These are phyloP conservation scores for Boletellus deceptivus DNA, from an alignment of 1,284 basidiomycete species.

Conservation along the genomic window DNA sequence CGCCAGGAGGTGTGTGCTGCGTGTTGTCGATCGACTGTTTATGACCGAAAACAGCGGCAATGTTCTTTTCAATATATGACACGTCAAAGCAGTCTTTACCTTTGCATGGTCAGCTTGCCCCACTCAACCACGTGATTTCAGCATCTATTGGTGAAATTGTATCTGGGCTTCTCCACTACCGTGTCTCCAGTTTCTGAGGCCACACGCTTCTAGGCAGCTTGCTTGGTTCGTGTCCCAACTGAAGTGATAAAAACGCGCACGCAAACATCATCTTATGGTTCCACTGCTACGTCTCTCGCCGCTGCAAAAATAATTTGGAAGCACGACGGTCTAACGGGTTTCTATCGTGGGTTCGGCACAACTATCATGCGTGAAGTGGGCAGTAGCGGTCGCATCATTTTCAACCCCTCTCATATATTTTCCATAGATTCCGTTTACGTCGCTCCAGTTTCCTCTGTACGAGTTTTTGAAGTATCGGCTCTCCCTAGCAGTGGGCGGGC, in stretches of 20 bases:
- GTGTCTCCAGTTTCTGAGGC: slow-evolving; percentile 14
- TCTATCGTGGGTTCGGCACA: slow-evolving; percentile 79
- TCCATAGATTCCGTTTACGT: slow-evolving; percentile 91
- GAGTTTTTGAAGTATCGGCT: slow-evolving; percentile 79
- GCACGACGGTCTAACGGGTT: slow-evolving; percentile 63
- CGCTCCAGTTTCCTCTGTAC: slow-evolving; percentile 96
- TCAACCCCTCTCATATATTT: background rate
- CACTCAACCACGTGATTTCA: slow-evolving; percentile 77
- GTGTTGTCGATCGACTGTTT: background rate
- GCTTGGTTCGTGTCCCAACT: slow-evolving; percentile 90
- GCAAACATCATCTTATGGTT: slow-evolving; percentile 72
- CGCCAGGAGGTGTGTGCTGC: slow-evolving; percentile 79
- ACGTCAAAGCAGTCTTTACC: slow-evolving; percentile 78
- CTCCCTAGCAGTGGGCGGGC: slow-evolving; percentile 47
- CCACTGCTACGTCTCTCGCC: slow-evolving; percentile 46
- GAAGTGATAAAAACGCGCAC: slow-evolving; percentile 90
- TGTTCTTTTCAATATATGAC: slow-evolving; percentile 96
- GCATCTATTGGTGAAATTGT: slow-evolving; percentile 86
- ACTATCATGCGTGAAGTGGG: slow-evolving; percentile 77
- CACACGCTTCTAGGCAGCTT: slow-evolving; percentile 65
- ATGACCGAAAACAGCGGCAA: slow-evolving; percentile 63
- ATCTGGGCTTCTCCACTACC: slow-evolving; percentile 30
- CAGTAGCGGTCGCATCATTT: background rate
- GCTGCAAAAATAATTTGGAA: slow-evolving; percentile 50
- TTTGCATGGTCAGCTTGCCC: slow-evolving; percentile 52